Evolutionary conservation across 2,329 filamentous ascomycete genomes (phyloP), one percentile per base, ranked within the genome.

Genomic region (Apiospora kogelbergensis): DNA sequence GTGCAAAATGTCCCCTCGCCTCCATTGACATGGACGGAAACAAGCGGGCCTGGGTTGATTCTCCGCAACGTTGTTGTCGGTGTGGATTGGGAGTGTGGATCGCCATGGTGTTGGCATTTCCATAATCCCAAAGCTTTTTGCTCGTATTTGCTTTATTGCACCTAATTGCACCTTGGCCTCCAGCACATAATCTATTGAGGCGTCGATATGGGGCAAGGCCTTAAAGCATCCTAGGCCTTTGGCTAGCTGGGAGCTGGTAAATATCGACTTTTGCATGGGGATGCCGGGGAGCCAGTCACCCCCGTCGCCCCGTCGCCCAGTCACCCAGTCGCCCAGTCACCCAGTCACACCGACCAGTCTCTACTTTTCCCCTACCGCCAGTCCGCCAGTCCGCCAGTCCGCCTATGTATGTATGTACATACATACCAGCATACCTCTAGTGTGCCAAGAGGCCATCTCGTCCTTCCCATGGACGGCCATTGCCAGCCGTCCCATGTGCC

Each of bases 21-120:
- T 37, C 53, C 53, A 30, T 37, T 37, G 17, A 26, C 53, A 30
- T 37, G n/a, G 17, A 13, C 53, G 30, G 30, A 37, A 37, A 20
- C 20, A 20, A 37, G 53, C 22, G 53, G 53, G 53, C 20, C 53
- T 30, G 53, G 17, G n/a, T 57, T 17, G 30, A 60, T 37, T 22
- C 53, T 60, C 53, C 53, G 53, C 53, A 60, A 60, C 20, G 53
- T 60, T 60, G 53, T 60, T 60, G 53, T 60, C 53, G 26, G 37
- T 37, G 30, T 60, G 53, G n/a, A n/a, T n/a, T n/a, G n/a, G n/a
- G n/a, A n/a, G 37, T 37, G 30, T 60, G 53, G 53, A 37, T 60
- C 37, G 53, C 6, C 53, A 60, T 60, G 53, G 53, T 60, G 53
- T 33, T 60, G 53, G 53, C 53, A 33, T 10, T 17, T 37, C 30